A percentile compares a stretch with the other conserved stretches of the same genome.
Conservation (phyloP, 78 protist species). For the Creolimax fragrantissima region DNA sequence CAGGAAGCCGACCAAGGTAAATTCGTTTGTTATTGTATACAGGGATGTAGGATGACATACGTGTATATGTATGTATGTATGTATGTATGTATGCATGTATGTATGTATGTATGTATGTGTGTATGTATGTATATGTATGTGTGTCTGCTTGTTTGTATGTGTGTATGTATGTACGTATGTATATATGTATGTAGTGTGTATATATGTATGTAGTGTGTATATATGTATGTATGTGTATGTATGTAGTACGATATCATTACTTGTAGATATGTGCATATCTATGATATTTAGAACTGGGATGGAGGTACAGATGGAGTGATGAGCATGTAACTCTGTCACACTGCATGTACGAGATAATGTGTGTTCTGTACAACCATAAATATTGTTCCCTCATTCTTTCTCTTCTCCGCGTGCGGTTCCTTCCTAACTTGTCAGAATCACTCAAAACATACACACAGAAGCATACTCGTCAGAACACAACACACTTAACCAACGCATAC, state of each 20-base stretch:
- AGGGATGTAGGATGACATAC: neutral
- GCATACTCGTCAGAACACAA: neutral
- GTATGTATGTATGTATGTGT: neutral
- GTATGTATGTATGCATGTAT: neutral
- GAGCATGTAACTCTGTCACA: neutral
- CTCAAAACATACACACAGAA: neutral
- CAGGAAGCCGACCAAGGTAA: neutral
- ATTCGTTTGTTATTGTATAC: neutral
- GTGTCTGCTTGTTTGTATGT: neutral
- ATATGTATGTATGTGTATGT: neutral
- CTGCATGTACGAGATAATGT: neutral
- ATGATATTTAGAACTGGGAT: neutral
- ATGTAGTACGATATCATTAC: neutral
- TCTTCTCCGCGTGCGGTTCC: neutral
- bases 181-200: no score
- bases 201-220: neutral
- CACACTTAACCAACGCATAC: neutral
- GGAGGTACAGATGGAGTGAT: neutral
- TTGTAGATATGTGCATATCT: neutral
- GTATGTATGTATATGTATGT: neutral
- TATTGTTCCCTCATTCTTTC: neutral
- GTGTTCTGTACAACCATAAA: neutral
- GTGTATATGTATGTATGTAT: neutral
- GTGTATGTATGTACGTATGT: no score
- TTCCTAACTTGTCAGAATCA: neutral